Evolutionary conservation across 495 filamentous ascomycete genomes (phyloP).

Genomic region (Talaromyces wortmannii): DNA sequence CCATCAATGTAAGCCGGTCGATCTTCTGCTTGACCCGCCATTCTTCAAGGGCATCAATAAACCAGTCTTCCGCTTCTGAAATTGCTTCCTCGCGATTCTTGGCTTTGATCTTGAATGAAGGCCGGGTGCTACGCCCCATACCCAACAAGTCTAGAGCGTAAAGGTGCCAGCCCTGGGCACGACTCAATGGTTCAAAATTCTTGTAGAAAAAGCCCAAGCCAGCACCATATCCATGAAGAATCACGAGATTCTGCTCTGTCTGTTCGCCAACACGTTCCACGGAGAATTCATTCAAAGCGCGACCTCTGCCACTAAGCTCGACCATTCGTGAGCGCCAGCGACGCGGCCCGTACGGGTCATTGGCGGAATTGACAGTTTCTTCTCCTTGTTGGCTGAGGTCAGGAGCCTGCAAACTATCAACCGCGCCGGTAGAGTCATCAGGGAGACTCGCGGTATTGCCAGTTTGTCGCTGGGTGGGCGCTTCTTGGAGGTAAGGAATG

Average conservation of each 20-base stretch:
- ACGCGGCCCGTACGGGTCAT: constrained; percentile 81
- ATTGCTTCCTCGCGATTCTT: constrained; percentile 79
- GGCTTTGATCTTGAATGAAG: constrained; percentile 73
- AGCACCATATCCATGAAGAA: constrained; percentile 95
- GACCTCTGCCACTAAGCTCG: constrained; percentile 73
- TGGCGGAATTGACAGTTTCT: constrained; percentile 38
- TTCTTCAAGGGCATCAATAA: constrained; percentile 92
- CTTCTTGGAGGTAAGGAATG: constrained; percentile 75
- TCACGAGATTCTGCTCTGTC: constrained; percentile 79
- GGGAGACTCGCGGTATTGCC: constrained; percentile 39
- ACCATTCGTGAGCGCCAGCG: constrained; percentile 84
- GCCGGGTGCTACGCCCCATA: constrained; percentile 86
- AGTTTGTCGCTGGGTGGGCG: constrained; percentile 62
- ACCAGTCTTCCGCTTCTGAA: constrained; percentile 89
- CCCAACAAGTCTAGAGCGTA: constrained; percentile 90
- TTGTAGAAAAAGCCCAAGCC: constrained; percentile 96
- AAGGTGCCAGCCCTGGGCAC: constrained; percentile 75
- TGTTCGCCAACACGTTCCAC: constrained; percentile 77
- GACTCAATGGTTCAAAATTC: constrained; percentile 84
- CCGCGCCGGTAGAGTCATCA: constrained; percentile 29
- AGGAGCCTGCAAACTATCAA: constrained; percentile 30
- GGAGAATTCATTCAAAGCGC: constrained; percentile 87
- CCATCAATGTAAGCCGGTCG: constrained; percentile 86
- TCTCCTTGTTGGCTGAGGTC: constrained; percentile 32
- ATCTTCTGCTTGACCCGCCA: constrained; percentile 86